These are phyloP conservation scores for Cenchrus purpureus DNA, from an alignment of 176 grass and related monocot species.

Conservation along the genomic window DNA sequence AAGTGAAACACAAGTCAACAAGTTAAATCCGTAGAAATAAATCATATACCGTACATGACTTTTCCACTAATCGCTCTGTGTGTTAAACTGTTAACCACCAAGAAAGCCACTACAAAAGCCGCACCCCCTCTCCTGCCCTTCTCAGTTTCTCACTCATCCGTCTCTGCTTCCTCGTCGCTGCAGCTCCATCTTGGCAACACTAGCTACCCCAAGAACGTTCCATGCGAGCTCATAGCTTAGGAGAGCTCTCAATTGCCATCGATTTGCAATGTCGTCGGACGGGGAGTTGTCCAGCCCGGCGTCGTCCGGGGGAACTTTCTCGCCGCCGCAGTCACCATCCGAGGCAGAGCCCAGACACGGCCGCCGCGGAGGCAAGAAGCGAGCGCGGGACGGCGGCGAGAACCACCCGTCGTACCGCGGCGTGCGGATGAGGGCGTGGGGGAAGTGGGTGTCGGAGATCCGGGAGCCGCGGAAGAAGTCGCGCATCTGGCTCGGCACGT, in stretches of 20 bases:
- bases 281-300: conserved; percentile 20
- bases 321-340: background rate
- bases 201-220: background rate
- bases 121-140: background rate
- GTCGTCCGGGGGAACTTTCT: conserved; percentile 21
- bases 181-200: background rate
- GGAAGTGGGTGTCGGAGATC: conserved; percentile 92
- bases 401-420: conserved; percentile 64
- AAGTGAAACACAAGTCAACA: background rate
- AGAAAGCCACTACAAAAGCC: conserved; percentile 20
- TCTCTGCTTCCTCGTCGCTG: background rate
- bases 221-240: background rate
- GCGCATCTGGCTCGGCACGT: conserved; percentile 88
- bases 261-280: conserved; percentile 38
- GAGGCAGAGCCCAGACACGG: background rate
- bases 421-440: conserved; percentile 88
- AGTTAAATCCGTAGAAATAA: background rate
- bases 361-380: background rate
- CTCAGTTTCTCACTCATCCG: background rate
- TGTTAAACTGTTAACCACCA: background rate
- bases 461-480: conserved; percentile 87
- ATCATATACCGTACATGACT: background rate
- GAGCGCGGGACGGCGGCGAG: background rate
- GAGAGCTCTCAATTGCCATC: background rate
- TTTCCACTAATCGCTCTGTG: background rate